Evolutionary conservation across 148 eudicot genomes (phyloP).

Genomic region (Vaccinium macrocarpon): DNA sequence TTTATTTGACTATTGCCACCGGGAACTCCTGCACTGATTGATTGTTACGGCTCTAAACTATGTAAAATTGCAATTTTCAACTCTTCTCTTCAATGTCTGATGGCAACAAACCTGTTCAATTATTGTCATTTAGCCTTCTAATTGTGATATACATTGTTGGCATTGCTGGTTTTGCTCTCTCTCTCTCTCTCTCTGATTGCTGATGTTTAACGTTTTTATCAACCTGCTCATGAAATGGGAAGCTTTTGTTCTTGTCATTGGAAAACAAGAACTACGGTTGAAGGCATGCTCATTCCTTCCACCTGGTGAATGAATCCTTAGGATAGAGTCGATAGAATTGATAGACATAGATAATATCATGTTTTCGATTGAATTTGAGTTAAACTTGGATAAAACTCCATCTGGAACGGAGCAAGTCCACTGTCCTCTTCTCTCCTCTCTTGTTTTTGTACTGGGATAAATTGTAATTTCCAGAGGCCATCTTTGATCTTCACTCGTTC

Average conservation of each 20-base stretch:
- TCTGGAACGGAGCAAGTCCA: background rate
- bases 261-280: background rate
- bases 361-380: background rate
- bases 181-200: background rate
- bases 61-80: slow-evolving; percentile 31
- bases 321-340: background rate
- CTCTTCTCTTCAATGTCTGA: slow-evolving; percentile 28
- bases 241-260: background rate
- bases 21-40: background rate
- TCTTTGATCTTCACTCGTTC: background rate
- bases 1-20: slow-evolving; percentile 1
- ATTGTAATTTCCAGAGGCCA: background rate
- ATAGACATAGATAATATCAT: too few relatives aligned
- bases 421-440: background rate
- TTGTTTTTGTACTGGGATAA: background rate
- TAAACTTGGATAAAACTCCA: background rate
- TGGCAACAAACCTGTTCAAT: slow-evolving; percentile 31
- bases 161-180: background rate
- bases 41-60: slow-evolving; percentile 24
- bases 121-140: slow-evolving; percentile 23
- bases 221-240: background rate
- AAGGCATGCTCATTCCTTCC: background rate
- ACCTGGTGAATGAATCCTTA: background rate
- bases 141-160: slow-evolving; percentile 7
- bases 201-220: background rate